phyloP scores from a whole-genome alignment of 2,329 filamentous ascomycete genomes.

The Venturia aucupariae region DNA sequence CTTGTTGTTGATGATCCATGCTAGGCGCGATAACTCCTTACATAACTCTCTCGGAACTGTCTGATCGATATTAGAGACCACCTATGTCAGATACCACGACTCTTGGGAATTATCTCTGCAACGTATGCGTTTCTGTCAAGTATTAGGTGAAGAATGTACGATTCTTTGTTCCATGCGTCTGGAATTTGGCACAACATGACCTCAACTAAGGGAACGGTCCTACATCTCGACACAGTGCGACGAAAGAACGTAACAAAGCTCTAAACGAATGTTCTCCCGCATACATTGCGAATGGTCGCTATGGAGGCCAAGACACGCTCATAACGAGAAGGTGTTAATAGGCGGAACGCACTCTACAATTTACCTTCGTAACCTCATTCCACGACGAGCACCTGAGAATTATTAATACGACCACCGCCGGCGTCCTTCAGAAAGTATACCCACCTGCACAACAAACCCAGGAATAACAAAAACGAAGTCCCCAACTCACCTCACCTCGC shows the following conservation, averaged over 20 bases:
- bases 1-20: not conserved
- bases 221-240: too few relatives aligned
- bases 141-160: too few relatives aligned
- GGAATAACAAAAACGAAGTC: not conserved
- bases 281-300: not conserved
- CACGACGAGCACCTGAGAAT: not conserved
- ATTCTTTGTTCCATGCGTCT: too few relatives aligned
- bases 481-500: not conserved
- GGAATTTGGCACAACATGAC: too few relatives aligned
- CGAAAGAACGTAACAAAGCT: too few relatives aligned
- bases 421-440: too few relatives aligned
- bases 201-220: too few relatives aligned
- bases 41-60: not conserved
- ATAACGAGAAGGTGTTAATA: not conserved
- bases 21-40: not conserved
- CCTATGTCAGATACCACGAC: too few relatives aligned
- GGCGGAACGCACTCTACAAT: not conserved
- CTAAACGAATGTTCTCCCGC: not conserved
- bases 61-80: not conserved
- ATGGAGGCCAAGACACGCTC: not conserved
- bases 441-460: not conserved
- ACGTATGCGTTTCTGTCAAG: too few relatives aligned
- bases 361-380: not conserved
- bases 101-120: too few relatives aligned
- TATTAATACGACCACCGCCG: not conserved